Percentiles rank a stretch among this genome's conserved stretches.
Evolutionary conservation across 176 grass and related monocot genomes (phyloP).

Genomic region (Stipa capillata): DNA sequence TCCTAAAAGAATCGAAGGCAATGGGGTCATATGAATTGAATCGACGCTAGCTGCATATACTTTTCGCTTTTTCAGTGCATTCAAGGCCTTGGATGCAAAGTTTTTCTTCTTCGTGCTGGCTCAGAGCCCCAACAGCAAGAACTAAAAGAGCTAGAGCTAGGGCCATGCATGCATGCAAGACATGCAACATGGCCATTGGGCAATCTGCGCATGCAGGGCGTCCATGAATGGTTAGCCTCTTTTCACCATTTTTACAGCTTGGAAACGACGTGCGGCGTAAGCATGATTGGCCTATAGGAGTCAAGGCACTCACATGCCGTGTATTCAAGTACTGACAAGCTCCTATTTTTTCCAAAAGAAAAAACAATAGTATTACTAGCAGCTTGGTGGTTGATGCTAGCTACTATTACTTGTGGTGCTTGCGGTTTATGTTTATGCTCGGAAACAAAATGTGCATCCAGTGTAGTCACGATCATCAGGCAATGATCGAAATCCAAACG

Average conservation of each 20-base stretch:
- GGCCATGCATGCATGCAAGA: background rate
- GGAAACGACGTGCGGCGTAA: background rate
- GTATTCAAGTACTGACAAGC: background rate
- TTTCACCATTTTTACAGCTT: conserved; percentile 29
- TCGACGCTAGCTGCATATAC: background rate
- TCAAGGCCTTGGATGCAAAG: background rate
- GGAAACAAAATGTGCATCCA: no score
- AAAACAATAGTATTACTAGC: no score
- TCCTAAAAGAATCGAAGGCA: background rate
- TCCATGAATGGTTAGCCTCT: background rate
- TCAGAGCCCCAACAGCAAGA: background rate
- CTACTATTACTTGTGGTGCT: no score
- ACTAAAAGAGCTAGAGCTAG: background rate
- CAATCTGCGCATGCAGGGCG: conserved; percentile 3
- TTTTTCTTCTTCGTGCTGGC: no score
- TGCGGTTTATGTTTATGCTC: no score
- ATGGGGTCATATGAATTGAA: background rate
- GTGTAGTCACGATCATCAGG: background rate
- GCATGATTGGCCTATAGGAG: conserved; percentile 8
- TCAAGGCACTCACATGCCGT: conserved; percentile 34
- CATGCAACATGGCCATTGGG: conserved; percentile 22
- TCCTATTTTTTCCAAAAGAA: background rate
- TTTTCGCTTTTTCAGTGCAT: conserved; percentile 11
- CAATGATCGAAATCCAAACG: background rate
- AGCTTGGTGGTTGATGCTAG: no score